Percentiles rank a stretch among this genome's conserved stretches.
Evolutionary conservation across 164 flowering plant species (phyloP).

Genomic region (Paratinospora sagittata): DNA sequence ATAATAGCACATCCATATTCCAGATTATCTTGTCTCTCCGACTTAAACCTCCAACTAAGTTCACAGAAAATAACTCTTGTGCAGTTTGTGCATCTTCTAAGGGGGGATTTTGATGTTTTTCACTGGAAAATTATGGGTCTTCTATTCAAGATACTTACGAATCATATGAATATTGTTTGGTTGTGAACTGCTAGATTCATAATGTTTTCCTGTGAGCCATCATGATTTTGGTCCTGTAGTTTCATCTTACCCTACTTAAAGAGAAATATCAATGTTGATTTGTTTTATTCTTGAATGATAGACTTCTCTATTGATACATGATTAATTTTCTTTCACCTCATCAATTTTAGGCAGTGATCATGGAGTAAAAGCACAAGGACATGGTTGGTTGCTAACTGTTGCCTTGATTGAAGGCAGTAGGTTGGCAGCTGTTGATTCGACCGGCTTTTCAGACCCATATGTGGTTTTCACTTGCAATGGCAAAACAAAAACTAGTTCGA

Average conservation of each 20-base stretch:
- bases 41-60: too few relatives aligned
- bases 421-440: slow-evolving; percentile 82
- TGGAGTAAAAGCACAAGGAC: slow-evolving; percentile 94
- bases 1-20: too few relatives aligned
- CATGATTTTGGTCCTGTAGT: background rate
- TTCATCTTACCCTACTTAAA: background rate
- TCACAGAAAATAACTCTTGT: too few relatives aligned
- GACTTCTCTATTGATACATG: background rate
- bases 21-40: too few relatives aligned
- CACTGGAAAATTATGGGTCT: background rate
- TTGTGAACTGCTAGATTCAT: background rate
- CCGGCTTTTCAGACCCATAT: slow-evolving; percentile 86
- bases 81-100: background rate
- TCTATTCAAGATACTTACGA: background rate
- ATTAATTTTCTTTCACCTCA: slow-evolving; percentile 3
- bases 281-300: background rate
- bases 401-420: slow-evolving; percentile 84
- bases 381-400: slow-evolving; percentile 94
- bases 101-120: slow-evolving; percentile 1
- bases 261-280: background rate
- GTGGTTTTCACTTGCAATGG: slow-evolving; percentile 94
- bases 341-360: slow-evolving; percentile 69
- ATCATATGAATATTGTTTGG: background rate
- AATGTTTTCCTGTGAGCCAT: background rate
- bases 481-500: slow-evolving; percentile 83